phyloP scores from a whole-genome alignment of 2,329 filamentous ascomycete species.

The Aspergillus fumigatus region DNA sequence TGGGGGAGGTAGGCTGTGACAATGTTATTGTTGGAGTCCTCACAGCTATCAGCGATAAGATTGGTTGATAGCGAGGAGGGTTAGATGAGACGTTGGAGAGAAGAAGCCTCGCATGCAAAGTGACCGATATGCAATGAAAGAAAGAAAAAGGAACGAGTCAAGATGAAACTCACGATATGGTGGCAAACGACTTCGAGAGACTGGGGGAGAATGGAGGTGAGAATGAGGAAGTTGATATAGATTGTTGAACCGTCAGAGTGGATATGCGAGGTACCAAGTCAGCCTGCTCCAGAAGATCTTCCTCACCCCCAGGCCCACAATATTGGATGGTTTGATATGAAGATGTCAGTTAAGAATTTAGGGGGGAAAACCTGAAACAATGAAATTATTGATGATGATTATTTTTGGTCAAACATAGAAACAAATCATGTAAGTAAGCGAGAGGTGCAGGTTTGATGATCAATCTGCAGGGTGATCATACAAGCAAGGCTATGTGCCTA shows the following conservation, averaged over 20 bases:
- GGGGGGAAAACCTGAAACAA: constrained; percentile 1
- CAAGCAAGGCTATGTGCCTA: constrained; percentile 13
- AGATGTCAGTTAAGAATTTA: neutral
- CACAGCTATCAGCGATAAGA: constrained; percentile 3
- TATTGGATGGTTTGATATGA: neutral
- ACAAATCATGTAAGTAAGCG: constrained; percentile 2
- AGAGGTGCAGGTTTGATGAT: constrained; percentile 6
- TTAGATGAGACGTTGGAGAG: constrained; percentile 12
- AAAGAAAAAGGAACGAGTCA: constrained; percentile 4
- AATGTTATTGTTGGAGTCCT: neutral
- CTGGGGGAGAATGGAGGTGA: neutral
- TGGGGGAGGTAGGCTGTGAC: constrained; percentile 20
- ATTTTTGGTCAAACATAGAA: constrained; percentile 1
- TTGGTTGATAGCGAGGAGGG: constrained; percentile 9
- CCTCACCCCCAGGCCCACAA: neutral
- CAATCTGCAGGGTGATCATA: constrained; percentile 17
- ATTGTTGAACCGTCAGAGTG: neutral
- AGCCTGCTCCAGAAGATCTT: neutral
- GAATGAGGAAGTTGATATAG: constrained; percentile 2
- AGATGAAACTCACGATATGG: constrained; percentile 11
- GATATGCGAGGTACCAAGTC: neutral
- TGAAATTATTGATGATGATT: neutral
- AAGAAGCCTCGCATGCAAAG: constrained; percentile 11
- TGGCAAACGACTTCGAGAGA: neutral
- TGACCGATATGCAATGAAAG: constrained; percentile 7